These are phyloP conservation scores for Acanthochlamys bracteata DNA, from an alignment of 106 monocot genomes.

Conservation along the genomic window DNA sequence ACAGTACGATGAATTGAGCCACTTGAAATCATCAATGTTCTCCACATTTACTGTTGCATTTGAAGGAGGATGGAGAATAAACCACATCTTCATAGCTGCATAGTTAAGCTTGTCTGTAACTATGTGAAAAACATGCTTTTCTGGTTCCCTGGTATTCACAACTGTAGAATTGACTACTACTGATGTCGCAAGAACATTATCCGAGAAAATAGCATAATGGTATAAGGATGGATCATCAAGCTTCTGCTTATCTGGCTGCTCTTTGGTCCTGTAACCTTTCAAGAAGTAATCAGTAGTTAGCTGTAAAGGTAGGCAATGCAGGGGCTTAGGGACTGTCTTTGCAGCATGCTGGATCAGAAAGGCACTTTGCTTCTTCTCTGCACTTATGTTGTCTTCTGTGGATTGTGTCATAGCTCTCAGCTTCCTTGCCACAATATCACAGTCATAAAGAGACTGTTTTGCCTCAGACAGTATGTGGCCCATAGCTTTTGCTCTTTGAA, in stretches of 20 bases:
- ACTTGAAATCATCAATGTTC: constrained; percentile 70
- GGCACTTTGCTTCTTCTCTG: constrained; percentile 23
- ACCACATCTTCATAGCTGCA: constrained; percentile 77
- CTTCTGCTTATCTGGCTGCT: constrained; percentile 21
- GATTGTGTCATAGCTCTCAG: constrained; percentile 32
- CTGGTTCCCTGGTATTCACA: constrained; percentile 43
- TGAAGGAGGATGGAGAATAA: constrained; percentile 39
- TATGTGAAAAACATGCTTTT: constrained; percentile 69
- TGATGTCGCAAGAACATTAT: constrained; percentile 71
- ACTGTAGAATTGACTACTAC: constrained; percentile 60
- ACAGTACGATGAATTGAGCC: constrained; percentile 79
- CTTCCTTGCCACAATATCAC: constrained; percentile 26
- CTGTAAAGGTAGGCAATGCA: constrained; percentile 35
- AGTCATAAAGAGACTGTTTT: constrained; percentile 29
- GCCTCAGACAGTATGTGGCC: constrained; percentile 23
- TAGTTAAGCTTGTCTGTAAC: constrained; percentile 67
- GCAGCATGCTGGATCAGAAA: constrained; percentile 43
- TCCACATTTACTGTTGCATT: constrained; percentile 56
- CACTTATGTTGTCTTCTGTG: constrained; percentile 28
- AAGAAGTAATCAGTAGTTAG: constrained; percentile 36
- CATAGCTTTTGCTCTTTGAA: constrained; percentile 31
- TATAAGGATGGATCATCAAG: constrained; percentile 46
- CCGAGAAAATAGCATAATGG: constrained; percentile 80
- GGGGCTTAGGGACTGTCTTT: constrained; percentile 29
- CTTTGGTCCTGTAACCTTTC: constrained; percentile 6